Conservation (phyloP, 192 early-diverging fungal species). For the Pilaira anomala region DNA sequence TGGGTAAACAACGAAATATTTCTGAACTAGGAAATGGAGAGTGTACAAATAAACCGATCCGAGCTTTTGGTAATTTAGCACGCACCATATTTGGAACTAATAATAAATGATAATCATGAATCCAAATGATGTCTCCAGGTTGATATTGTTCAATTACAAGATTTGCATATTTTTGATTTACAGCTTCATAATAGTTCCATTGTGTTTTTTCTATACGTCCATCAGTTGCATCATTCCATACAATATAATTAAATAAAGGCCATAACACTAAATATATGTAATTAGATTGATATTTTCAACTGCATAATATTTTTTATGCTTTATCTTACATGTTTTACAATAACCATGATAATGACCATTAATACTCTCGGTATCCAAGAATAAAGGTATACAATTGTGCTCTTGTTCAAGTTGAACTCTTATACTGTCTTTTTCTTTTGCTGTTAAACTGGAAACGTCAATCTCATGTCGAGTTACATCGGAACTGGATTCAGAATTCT, state of each 20-base stretch:
- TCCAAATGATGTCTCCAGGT: conserved; percentile 80
- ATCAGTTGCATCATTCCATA: conserved; percentile 75
- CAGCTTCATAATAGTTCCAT: conserved; percentile 77
- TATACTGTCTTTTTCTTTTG: not conserved
- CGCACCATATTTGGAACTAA: conserved; percentile 87
- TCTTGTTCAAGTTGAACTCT: conserved; percentile 27
- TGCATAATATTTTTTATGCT: not conserved
- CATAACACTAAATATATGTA: conserved; percentile 66
- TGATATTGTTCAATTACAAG: conserved; percentile 68
- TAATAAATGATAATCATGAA: conserved; percentile 96
- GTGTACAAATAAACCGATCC: conserved; percentile 94
- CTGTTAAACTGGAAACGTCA: not conserved
- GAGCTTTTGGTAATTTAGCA: conserved; percentile 73
- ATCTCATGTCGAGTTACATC: not conserved
- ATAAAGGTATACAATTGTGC: conserved; percentile 63
- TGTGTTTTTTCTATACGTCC: conserved; percentile 60
- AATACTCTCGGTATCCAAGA: conserved; percentile 70
- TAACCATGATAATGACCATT: conserved; percentile 93
- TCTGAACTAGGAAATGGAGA: conserved; percentile 95
- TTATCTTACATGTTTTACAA: conserved; percentile 79
- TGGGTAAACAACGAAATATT: conserved; percentile 88
- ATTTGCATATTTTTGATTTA: conserved; percentile 80
- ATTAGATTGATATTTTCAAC: not conserved
- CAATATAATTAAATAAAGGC: conserved; percentile 93
- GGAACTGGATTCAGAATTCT: conserved; percentile 42